Conservation (phyloP, 2,329 filamentous ascomycete genomes). For the Didymella keratinophila region DNA sequence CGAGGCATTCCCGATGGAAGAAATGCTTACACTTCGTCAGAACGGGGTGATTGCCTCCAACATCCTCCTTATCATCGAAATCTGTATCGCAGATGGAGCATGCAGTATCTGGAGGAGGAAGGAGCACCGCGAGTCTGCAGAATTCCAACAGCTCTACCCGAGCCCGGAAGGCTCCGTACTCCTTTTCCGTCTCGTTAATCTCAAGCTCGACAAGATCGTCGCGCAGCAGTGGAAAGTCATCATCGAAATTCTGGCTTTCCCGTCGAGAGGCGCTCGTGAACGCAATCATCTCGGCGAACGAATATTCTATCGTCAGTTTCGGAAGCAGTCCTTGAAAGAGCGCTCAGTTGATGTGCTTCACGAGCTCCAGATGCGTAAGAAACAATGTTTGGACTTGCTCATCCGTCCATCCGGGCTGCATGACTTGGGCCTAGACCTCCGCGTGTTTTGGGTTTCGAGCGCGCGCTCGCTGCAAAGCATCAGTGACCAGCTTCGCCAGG, state of each 20-base stretch:
- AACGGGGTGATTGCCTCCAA: background rate
- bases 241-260: background rate
- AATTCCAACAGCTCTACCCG: background rate
- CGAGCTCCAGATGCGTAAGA: background rate
- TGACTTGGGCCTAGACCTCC: background rate
- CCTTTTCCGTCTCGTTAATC: conserved; percentile 6
- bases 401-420: background rate
- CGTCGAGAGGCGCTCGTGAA: conserved; percentile 2
- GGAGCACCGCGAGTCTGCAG: background rate
- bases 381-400: background rate
- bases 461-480: background rate
- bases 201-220: background rate
- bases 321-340: background rate
- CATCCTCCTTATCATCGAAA: background rate
- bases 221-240: background rate
- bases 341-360: background rate
- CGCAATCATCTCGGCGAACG: background rate
- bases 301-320: conserved; percentile 1
- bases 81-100: conserved; percentile 8
- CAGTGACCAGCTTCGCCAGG: background rate
- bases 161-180: conserved; percentile 1
- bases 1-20: conserved; percentile 9
- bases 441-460: background rate
- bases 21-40: conserved; percentile 9
- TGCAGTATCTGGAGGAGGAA: background rate